These are phyloP conservation scores for Crithidia expoeki DNA, from an alignment of 208 protist species.

Conservation along the genomic window DNA sequence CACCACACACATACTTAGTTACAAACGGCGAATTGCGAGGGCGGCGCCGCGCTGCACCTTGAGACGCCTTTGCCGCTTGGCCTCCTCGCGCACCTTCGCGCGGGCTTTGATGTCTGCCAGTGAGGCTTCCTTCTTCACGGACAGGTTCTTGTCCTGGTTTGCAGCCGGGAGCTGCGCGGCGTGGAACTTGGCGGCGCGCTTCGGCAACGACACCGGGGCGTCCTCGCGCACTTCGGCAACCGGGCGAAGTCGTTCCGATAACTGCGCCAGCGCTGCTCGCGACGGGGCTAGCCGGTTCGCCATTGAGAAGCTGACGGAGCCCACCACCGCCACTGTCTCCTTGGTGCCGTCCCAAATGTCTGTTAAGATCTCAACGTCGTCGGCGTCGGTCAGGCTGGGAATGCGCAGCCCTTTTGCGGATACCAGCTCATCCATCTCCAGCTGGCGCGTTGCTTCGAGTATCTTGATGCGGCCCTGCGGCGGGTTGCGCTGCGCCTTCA, in stretches of 20 bases:
- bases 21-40: slow-evolving; percentile 30
- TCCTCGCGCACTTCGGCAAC: slow-evolving; percentile 63
- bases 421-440: slow-evolving; percentile 55
- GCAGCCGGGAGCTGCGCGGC: slow-evolving; percentile 16
- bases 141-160: slow-evolving; percentile 21
- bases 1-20: too few relatives aligned
- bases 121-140: slow-evolving; percentile 53
- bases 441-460: slow-evolving; percentile 60
- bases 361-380: slow-evolving; percentile 71
- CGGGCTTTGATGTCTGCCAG: slow-evolving; percentile 30
- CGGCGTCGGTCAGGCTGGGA: slow-evolving; percentile 50
- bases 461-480: slow-evolving; percentile 63
- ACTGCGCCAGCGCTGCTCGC: slow-evolving; percentile 27
- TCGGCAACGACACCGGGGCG: slow-evolving; percentile 39
- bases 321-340: slow-evolving; percentile 53
- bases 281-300: slow-evolving; percentile 14
- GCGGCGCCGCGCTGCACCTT: slow-evolving; percentile 35
- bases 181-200: slow-evolving; percentile 45
- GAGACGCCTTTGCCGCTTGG: slow-evolving; percentile 43
- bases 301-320: slow-evolving; percentile 25
- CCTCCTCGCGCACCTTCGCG: slow-evolving; percentile 29
- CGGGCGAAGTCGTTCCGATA: slow-evolving; percentile 40
- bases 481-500: slow-evolving; percentile 62
- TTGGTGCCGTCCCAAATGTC: slow-evolving; percentile 74
- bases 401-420: slow-evolving; percentile 66